Evolutionary conservation across 768 basidiomycete species (phyloP).

Genomic region (Termitomyces sp.): DNA sequence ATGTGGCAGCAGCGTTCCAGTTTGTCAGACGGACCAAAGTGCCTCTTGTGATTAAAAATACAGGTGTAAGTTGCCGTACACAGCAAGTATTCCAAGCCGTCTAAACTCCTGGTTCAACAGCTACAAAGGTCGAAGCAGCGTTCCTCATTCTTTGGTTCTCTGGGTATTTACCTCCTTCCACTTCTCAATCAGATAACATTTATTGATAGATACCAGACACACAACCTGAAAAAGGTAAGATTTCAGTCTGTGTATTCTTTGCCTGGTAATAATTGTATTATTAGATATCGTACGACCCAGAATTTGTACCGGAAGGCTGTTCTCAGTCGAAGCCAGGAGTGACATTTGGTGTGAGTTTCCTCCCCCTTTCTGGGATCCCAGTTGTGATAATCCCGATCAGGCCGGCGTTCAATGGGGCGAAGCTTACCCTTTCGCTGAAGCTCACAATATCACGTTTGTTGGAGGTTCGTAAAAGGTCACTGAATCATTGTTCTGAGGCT

Average conservation of each 20-base stretch:
- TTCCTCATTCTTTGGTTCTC: slow-evolving; percentile 37
- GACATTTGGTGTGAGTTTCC: slow-evolving; percentile 32
- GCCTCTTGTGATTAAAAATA: slow-evolving; percentile 49
- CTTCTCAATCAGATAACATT: background rate
- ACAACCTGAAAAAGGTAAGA: slow-evolving; percentile 37
- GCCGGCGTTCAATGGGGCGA: slow-evolving; percentile 45
- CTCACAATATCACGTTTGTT: slow-evolving; percentile 41
- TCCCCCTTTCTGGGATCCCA: background rate
- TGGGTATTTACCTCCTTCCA: slow-evolving; percentile 32
- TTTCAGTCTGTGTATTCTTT: background rate
- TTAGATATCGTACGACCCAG: slow-evolving; percentile 32
- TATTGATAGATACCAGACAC: slow-evolving; percentile 26
- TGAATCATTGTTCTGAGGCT: background rate
- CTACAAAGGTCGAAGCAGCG: slow-evolving; percentile 46
- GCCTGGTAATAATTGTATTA: background rate
- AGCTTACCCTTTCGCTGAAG: slow-evolving; percentile 41
- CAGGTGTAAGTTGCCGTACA: slow-evolving; percentile 36
- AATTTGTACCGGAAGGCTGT: slow-evolving; percentile 36
- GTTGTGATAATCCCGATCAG: slow-evolving; percentile 19
- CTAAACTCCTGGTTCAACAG: slow-evolving; percentile 19
- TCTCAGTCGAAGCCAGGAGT: slow-evolving; percentile 24
- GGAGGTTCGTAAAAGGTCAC: slow-evolving; percentile 29
- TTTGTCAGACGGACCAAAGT: slow-evolving; percentile 36
- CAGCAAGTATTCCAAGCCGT: background rate
- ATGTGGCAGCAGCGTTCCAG: slow-evolving; percentile 42